A percentile compares a stretch with the other conserved stretches of the same genome.
Evolutionary conservation across 2,329 filamentous ascomycete species (phyloP).

Genomic region (Aschersonia sp.): DNA sequence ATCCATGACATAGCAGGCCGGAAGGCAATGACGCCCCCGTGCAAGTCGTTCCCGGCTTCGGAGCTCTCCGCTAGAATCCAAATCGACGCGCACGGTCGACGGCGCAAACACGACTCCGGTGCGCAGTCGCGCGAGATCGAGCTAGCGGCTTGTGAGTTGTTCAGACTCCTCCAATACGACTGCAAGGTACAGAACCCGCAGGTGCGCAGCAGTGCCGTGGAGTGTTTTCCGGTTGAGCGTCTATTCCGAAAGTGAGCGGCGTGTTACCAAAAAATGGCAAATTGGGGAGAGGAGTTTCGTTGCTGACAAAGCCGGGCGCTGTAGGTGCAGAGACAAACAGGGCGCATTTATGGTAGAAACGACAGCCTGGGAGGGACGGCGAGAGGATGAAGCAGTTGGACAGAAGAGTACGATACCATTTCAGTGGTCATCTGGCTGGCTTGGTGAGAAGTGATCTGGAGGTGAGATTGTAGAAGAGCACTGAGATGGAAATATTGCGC

Average conservation of each 20-base stretch:
- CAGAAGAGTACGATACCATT: constrained; percentile 9
- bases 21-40: constrained; percentile 40
- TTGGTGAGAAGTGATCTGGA: constrained; percentile 12
- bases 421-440: constrained; percentile 21
- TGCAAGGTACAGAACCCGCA: constrained; percentile 38
- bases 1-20: constrained; percentile 14
- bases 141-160: constrained; percentile 38
- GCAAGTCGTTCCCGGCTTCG: constrained; percentile 36
- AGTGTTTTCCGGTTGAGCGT: constrained; percentile 42
- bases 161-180: constrained; percentile 46
- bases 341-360: constrained; percentile 48
- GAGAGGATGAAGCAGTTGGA: constrained; percentile 1
- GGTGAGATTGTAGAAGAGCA: constrained; percentile 5
- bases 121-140: constrained; percentile 26
- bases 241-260: constrained; percentile 42
- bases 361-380: constrained; percentile 42
- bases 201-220: constrained; percentile 28
- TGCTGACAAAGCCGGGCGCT: neutral
- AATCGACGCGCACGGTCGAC: constrained; percentile 29
- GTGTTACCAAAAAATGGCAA: neutral
- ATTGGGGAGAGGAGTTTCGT: neutral
- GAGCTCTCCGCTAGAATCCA: constrained; percentile 37
- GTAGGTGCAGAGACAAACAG: constrained; percentile 42
- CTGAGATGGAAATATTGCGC: too few relatives aligned
- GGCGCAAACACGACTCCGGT: constrained; percentile 31